Conservation (phyloP, 202 grass and related monocot species). For the Panicum hallii region DNA sequence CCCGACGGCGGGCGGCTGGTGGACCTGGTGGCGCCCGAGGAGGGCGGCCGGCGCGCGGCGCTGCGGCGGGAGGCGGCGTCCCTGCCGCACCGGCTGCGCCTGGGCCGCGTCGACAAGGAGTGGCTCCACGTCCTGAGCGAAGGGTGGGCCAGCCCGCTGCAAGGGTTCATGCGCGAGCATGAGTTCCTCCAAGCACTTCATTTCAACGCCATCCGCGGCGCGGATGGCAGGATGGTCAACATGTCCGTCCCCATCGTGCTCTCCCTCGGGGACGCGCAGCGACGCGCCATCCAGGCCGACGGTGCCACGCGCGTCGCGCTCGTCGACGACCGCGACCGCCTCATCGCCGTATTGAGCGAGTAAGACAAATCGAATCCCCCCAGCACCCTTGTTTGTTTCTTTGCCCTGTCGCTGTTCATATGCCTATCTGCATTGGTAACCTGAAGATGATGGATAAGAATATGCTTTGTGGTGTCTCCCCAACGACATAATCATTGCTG, state of each 20-base stretch:
- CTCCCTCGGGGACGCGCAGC: slow-evolving; percentile 79
- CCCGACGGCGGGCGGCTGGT: slow-evolving; percentile 87
- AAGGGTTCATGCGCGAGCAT: slow-evolving; percentile 94
- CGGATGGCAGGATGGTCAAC: slow-evolving; percentile 77
- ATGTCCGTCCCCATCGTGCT: slow-evolving; percentile 99
- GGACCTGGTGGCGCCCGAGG: slow-evolving; percentile 73
- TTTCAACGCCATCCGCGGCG: slow-evolving; percentile 88
- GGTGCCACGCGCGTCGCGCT: slow-evolving; percentile 67
- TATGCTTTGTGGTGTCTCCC: neutral
- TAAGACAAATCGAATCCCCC: slow-evolving; percentile 38
- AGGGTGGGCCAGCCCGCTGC: slow-evolving; percentile 94
- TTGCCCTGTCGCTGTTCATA: neutral
- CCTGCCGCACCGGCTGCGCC: slow-evolving; percentile 65
- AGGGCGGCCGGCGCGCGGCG: slow-evolving; percentile 54
- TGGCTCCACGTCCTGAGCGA: slow-evolving; percentile 98
- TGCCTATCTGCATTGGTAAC: slow-evolving; percentile 19
- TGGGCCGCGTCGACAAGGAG: slow-evolving; percentile 68
- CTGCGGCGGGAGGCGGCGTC: slow-evolving; percentile 69
- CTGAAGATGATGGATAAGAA: neutral
- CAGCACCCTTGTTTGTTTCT: neutral
- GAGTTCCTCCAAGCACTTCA: slow-evolving; percentile 99
- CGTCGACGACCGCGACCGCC: slow-evolving; percentile 61
- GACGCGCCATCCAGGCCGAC: slow-evolving; percentile 61
- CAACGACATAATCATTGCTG: neutral
- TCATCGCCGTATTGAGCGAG: slow-evolving; percentile 80